Evolutionary conservation across 345 rosid species (phyloP).

Genomic region (Noccaea bulbosa): DNA sequence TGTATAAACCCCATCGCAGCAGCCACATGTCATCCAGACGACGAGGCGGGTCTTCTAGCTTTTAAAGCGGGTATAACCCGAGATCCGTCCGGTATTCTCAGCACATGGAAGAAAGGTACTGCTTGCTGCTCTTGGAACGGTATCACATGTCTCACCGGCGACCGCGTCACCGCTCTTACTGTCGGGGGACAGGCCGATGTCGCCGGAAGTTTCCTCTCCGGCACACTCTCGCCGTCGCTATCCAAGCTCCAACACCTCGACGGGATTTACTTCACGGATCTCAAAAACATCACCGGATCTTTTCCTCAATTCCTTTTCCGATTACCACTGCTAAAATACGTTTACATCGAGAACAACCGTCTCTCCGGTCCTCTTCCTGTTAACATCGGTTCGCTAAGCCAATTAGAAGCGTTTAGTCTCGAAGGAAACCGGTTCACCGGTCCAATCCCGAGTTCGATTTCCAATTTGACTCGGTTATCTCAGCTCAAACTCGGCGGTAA

Average conservation of each 20-base stretch:
- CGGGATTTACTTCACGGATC: conserved; percentile 53
- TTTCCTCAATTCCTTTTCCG: conserved; percentile 62
- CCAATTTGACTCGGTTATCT: conserved; percentile 49
- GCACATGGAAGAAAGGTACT: conserved; percentile 72
- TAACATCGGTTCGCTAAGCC: conserved; percentile 51
- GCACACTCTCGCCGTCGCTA: conserved; percentile 65
- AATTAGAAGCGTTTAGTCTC: conserved; percentile 50
- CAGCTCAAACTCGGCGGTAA: conserved; percentile 61
- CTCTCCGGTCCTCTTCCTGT: conserved; percentile 67
- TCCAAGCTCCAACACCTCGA: conserved; percentile 53
- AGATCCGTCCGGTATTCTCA: conserved; percentile 69
- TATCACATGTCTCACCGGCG: conserved; percentile 46
- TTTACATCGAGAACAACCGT: conserved; percentile 66
- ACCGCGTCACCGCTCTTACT: conserved; percentile 54
- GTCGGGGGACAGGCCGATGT: conserved; percentile 46
- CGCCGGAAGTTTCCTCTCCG: conserved; percentile 54
- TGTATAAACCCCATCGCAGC: conserved; percentile 43
- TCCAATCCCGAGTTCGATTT: conserved; percentile 60
- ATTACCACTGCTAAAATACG: conserved; percentile 53
- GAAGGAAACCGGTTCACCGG: conserved; percentile 68
- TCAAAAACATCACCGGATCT: conserved; percentile 61
- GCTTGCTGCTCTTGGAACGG: conserved; percentile 71
- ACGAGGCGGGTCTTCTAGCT: conserved; percentile 66
- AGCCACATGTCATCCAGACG: conserved; percentile 60
- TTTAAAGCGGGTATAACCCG: conserved; percentile 73